Conservation (phyloP, 306 rosid species). For the Rosa lucieae region DNA sequence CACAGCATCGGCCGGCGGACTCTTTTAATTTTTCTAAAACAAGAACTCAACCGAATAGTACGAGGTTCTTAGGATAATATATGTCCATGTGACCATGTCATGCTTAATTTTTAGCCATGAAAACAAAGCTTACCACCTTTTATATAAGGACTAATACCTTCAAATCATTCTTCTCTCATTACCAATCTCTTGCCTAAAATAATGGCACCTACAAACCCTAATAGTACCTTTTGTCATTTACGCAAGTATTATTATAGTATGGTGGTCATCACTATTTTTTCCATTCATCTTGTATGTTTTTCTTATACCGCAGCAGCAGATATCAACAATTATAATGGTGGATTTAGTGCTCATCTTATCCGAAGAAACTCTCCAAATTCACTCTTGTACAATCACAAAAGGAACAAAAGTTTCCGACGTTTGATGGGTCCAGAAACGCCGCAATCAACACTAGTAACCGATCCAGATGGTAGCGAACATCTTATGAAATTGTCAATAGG, state of each 20-base stretch:
- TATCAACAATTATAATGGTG: background rate
- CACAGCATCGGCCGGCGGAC: too few relatives aligned
- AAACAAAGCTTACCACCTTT: background rate
- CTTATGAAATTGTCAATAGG: slow-evolving; percentile 57
- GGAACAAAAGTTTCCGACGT: background rate
- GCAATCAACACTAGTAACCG: background rate
- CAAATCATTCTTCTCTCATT: background rate
- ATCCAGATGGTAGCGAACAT: slow-evolving; percentile 32
- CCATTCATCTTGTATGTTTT: slow-evolving; percentile 21
- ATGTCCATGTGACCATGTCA: too few relatives aligned
- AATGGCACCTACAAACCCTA: background rate
- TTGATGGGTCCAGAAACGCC: background rate
- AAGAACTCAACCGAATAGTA: too few relatives aligned
- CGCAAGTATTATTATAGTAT: background rate
- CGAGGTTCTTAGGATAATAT: too few relatives aligned
- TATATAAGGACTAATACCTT: too few relatives aligned
- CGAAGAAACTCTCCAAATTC: slow-evolving; percentile 27
- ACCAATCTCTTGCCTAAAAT: background rate
- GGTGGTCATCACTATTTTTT: background rate
- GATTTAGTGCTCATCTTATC: slow-evolving; percentile 38
- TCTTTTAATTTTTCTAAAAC: too few relatives aligned
- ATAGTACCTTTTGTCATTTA: background rate
- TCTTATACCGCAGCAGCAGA: slow-evolving; percentile 25
- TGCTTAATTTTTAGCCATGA: background rate
- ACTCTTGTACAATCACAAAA: slow-evolving; percentile 26